Percentiles rank a stretch among this genome's conserved stretches.
phyloP scores from a whole-genome alignment of 495 filamentous ascomycete genomes.

The Cercophora newfieldiana region DNA sequence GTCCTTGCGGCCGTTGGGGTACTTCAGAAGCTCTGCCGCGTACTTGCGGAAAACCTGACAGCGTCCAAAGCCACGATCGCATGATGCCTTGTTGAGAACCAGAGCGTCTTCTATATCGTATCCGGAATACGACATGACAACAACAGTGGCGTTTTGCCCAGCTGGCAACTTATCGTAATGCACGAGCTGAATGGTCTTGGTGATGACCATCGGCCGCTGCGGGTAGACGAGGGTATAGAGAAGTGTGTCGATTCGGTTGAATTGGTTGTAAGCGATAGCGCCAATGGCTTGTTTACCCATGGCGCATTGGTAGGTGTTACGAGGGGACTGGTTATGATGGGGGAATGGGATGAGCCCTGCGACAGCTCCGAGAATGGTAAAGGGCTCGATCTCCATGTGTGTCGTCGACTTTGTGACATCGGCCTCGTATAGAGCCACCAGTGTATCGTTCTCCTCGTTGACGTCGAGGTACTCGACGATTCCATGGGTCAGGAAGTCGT shows the following conservation, averaged over 20 bases:
- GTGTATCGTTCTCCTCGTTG: slow-evolving; percentile 95
- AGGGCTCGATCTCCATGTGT: slow-evolving; percentile 96
- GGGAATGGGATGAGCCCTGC: slow-evolving; percentile 96
- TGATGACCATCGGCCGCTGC: slow-evolving; percentile 96
- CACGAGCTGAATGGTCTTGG: slow-evolving; percentile 91
- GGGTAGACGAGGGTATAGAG: slow-evolving; percentile 97
- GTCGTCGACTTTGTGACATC: slow-evolving; percentile 79
- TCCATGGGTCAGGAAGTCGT: slow-evolving; percentile 85
- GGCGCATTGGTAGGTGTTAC: slow-evolving; percentile 99
- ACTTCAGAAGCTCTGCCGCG: slow-evolving; percentile 71
- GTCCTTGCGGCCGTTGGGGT: slow-evolving; percentile 78
- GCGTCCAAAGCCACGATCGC: slow-evolving; percentile 90
- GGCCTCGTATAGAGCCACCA: slow-evolving; percentile 85
- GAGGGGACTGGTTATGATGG: slow-evolving; percentile 97
- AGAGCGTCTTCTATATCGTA: slow-evolving; percentile 99
- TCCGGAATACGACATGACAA: slow-evolving; percentile 98
- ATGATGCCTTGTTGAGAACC: slow-evolving; percentile 92
- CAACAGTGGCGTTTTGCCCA: slow-evolving; percentile 94
- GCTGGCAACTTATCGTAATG: slow-evolving; percentile 98
- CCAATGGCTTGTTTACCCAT: slow-evolving; percentile 99
- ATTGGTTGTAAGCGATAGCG: slow-evolving; percentile 95
- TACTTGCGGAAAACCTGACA: slow-evolving; percentile 96
- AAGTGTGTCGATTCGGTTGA: slow-evolving; percentile 90
- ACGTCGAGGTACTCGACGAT: slow-evolving; percentile 96
- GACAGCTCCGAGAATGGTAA: slow-evolving; percentile 95